Base-by-base conservation (phyloP, 2,329 filamentous ascomycete genomes). In the Balansia obtecta region DNA sequence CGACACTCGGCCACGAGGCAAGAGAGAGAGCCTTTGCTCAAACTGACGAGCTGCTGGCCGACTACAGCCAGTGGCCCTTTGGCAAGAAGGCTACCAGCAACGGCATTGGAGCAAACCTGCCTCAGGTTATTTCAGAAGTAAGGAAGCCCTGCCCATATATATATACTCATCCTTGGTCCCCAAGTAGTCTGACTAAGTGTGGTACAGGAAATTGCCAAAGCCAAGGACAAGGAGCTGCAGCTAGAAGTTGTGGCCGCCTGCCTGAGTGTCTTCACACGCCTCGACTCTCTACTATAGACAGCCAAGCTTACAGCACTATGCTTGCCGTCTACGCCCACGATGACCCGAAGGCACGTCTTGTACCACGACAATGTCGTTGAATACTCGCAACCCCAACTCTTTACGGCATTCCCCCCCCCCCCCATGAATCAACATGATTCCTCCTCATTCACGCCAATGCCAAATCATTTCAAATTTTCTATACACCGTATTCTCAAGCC, bases 61-160 rank as follows among this genome's bases (percentile, higher is more conserved):
- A 97, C 65, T 98, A 96, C 70, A 95, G 88, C 61, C 93, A 97
- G 72, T 98, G 86, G 85, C 93, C 93, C 0, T 98, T 98, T 71
- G 89, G 84, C 49, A 85, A 83, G 70, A 86, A 90, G 69, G 86
- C 88, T 30, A 81, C 82, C 34, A 81, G 70, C 38, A 80, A 88
- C 56, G 89, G 89, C 33, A 89, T 97, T 50, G 93, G 89, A 45
- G 89, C 91, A 57, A 98, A 98, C 65, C 69, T 98, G 63, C 87
- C 88, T 45, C 86, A 93, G 66, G 82, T 89, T 32, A 84, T 97
- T 60, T 74, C 79, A 53, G 91, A 96, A 66, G 79, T 82, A 59
- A 54, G 71, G 22, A 32, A 12, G 15, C 6, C 11, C 13, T 10
- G 40, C 18, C 33, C 27, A 27, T 15, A 37, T 20, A 37, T n/a